Percentiles rank a stretch among this genome's conserved stretches.
phyloP scores from a whole-genome alignment of 176 grass and related monocot genomes.

The maize (Zea mays) region Zm-B73-REFERENCE-NAM-5.0 NC_050103.1:11258001-11258500 shows the following conservation, averaged over 20 bases:
- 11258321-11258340: too few relatives aligned
- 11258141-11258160: not conserved
- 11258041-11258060: not conserved
- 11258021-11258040: conserved; percentile 26
- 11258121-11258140: not conserved
- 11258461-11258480: too few relatives aligned
- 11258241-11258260: conserved; percentile 23
- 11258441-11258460: too few relatives aligned
- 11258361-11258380: too few relatives aligned
- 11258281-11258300: conserved; percentile 33
- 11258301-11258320: not conserved
- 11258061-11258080: conserved; percentile 19
- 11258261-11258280: conserved; percentile 25
- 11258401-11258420: too few relatives aligned
- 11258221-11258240: conserved; percentile 16
- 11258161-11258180: not conserved
- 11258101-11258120: conserved; percentile 36
- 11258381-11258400: too few relatives aligned
- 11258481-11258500: too few relatives aligned
- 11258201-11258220: conserved; percentile 14
- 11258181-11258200: conserved; percentile 10
- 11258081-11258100: conserved; percentile 24
- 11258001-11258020: not conserved
- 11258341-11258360: too few relatives aligned
- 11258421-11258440: too few relatives aligned